Conservation (phyloP, 192 early-diverging fungal species). For the Linnemannia hyalina region DNA sequence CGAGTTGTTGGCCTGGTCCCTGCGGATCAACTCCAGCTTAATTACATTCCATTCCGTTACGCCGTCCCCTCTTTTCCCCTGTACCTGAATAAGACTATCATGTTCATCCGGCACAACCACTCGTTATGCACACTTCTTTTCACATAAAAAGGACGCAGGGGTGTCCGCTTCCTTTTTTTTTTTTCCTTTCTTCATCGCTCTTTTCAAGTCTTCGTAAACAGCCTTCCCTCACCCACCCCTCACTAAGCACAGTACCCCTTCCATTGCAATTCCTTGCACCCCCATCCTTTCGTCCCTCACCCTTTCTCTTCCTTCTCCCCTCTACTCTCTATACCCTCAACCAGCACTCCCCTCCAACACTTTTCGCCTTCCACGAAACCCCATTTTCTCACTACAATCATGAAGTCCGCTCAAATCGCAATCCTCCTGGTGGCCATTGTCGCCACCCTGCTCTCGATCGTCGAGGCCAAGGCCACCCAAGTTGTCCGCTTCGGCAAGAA, state of each 20-base stretch:
- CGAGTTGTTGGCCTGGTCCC: neutral
- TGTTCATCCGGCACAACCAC: neutral
- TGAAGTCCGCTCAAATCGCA: conserved; percentile 50
- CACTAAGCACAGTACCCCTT: conserved; percentile 8
- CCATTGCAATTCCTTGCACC: conserved; percentile 43
- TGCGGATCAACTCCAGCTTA: neutral
- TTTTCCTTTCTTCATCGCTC: conserved; percentile 26
- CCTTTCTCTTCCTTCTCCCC: neutral
- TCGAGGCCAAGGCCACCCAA: conserved; percentile 30
- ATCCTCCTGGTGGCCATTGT: conserved; percentile 35
- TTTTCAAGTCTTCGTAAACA: conserved; percentile 32
- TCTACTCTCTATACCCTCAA: conserved; percentile 11
- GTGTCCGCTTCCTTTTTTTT: conserved; percentile 8
- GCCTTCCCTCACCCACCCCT: conserved; percentile 34
- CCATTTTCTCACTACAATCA: conserved; percentile 24
- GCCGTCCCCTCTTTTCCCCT: neutral
- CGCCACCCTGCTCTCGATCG: conserved; percentile 31
- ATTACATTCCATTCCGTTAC: neutral
- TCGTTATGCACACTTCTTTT: neutral
- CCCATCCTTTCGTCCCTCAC: neutral
- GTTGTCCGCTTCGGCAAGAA: conserved; percentile 29
- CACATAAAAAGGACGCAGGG: neutral
- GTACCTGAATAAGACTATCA: neutral
- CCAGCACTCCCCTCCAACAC: conserved; percentile 22
- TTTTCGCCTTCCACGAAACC: neutral